Conservation (phyloP, 257 asterid genomes). For the Solanum boliviense region DNA sequence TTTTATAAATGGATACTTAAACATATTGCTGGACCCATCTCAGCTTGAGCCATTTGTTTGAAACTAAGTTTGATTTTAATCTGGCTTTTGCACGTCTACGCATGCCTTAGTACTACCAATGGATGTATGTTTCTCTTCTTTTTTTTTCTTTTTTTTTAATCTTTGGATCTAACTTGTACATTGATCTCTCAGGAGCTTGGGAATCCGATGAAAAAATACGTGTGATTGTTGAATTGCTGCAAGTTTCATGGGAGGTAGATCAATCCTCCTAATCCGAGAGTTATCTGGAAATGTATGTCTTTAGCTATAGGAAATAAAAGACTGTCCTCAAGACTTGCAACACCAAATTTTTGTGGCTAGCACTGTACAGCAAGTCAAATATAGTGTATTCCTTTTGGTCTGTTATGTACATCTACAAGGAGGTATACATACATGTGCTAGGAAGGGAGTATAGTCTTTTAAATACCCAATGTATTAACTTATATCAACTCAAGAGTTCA, state of each 20-base stretch:
- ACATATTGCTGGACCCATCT: not conserved
- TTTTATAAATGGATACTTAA: not conserved
- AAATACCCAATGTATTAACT: not conserved
- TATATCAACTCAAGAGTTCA: not conserved
- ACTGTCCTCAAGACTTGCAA: not conserved
- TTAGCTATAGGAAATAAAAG: not conserved
- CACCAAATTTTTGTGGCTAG: not conserved
- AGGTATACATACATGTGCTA: not conserved
- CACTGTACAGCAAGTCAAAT: not conserved
- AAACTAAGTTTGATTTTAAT: not conserved
- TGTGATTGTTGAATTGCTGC: not conserved
- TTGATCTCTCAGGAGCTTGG: conserved; percentile 17
- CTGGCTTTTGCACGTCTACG: not conserved
- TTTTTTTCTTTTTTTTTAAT: not conserved
- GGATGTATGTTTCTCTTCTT: not conserved
- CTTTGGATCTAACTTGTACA: not conserved
- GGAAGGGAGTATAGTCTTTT: not conserved
- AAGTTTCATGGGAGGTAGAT: not conserved
- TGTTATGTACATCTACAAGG: not conserved
- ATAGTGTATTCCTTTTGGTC: not conserved
- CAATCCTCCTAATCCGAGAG: not conserved
- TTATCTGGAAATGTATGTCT: not conserved
- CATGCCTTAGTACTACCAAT: not conserved
- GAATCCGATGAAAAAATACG: conserved; percentile 13
- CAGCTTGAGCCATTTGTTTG: not conserved